These are phyloP conservation scores for Hypoxylon cercidicola DNA, from an alignment of 495 filamentous ascomycete genomes.

Conservation along the genomic window DNA sequence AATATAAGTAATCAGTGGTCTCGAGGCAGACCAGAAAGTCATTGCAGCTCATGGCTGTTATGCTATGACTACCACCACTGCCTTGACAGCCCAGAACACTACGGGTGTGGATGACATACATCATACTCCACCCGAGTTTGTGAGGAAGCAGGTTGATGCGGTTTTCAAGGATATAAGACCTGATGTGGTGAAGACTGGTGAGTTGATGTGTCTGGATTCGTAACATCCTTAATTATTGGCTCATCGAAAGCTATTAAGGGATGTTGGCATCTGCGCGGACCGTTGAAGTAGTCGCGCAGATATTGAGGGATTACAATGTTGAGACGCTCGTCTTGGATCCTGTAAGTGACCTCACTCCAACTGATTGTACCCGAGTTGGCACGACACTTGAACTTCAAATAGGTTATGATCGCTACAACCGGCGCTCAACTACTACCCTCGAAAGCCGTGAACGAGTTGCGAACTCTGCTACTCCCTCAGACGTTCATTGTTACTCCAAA, in stretches of 20 bases:
- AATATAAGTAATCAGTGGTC: conserved; percentile 67
- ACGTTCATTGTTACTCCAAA: conserved; percentile 91
- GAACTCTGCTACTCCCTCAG: conserved; percentile 74
- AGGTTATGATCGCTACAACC: conserved; percentile 95
- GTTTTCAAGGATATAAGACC: conserved; percentile 84
- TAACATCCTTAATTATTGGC: neutral
- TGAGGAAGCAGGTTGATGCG: conserved; percentile 85
- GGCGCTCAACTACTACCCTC: conserved; percentile 79
- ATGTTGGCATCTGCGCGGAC: conserved; percentile 88
- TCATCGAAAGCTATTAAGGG: conserved; percentile 60
- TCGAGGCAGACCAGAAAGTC: conserved; percentile 96
- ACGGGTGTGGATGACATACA: conserved; percentile 84
- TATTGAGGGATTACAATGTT: conserved; percentile 68
- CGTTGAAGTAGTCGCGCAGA: conserved; percentile 77
- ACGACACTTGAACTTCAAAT: conserved; percentile 13
- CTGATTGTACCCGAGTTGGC: conserved; percentile 3
- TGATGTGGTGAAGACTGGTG: conserved; percentile 93
- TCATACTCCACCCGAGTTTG: conserved; percentile 78
- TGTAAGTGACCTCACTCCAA: conserved; percentile 56
- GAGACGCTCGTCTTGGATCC: conserved; percentile 83
- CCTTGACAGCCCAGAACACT: conserved; percentile 95
- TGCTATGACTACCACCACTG: conserved; percentile 96
- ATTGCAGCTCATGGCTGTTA: conserved; percentile 92
- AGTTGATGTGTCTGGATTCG: conserved; percentile 26
- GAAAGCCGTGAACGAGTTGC: conserved; percentile 71